A percentile compares a stretch with the other conserved stretches of the same genome.
These are phyloP conservation scores for Anethum foeniculum DNA, from an alignment of 140 eudicot genomes.

Conservation along the genomic window DNA sequence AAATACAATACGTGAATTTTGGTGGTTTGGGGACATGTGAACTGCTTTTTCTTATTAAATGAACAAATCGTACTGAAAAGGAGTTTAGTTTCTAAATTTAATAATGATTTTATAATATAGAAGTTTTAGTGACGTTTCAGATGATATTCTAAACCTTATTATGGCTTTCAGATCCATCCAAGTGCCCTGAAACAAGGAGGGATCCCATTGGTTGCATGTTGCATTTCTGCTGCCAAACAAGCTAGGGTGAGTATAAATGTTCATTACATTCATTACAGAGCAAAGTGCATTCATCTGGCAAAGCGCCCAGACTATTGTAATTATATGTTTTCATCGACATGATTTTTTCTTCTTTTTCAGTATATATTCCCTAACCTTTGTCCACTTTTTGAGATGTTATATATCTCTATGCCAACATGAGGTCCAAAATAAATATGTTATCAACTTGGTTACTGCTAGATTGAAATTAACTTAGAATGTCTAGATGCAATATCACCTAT, in stretches of 20 bases:
- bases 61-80: not conserved
- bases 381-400: not conserved
- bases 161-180: slow-evolving; percentile 77
- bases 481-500: slow-evolving; percentile 3
- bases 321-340: not conserved
- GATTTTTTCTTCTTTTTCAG: not conserved
- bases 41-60: not conserved
- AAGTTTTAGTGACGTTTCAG: not conserved
- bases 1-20: not conserved
- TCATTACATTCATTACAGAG: not conserved
- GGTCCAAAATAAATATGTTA: not conserved
- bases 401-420: not conserved
- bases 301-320: not conserved
- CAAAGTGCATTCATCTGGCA: not conserved
- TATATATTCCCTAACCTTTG: not conserved
- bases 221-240: slow-evolving; percentile 81
- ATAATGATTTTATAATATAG: not conserved
- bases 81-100: not conserved
- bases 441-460: not conserved
- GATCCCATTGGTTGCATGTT: slow-evolving; percentile 74
- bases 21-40: not conserved
- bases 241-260: slow-evolving; percentile 59
- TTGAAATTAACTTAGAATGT: not conserved
- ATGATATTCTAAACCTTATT: not conserved
- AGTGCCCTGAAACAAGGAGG: slow-evolving; percentile 90